These are phyloP conservation scores for Suillus lakei DNA, from an alignment of 768 basidiomycete species.

Conservation along the genomic window DNA sequence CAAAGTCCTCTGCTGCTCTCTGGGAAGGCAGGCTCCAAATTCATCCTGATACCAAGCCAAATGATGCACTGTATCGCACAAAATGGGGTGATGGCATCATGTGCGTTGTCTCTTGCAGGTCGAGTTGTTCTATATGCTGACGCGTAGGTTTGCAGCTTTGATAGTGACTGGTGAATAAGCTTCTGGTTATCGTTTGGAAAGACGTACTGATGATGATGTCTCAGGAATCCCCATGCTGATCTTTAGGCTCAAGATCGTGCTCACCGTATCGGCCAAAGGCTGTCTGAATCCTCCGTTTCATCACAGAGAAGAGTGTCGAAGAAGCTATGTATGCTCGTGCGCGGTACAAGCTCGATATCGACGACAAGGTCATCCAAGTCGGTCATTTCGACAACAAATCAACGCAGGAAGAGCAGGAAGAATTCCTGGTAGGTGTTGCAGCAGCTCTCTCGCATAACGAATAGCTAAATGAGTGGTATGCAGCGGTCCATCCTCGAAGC, in stretches of 20 bases:
- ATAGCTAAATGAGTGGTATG: too few relatives aligned
- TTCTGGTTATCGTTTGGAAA: too few relatives aligned
- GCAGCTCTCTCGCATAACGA: too few relatives aligned
- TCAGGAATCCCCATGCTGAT: too few relatives aligned
- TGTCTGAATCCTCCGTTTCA: slow-evolving; percentile 94
- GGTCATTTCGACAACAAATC: slow-evolving; percentile 99
- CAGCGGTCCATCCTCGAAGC: too few relatives aligned
- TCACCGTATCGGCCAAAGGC: slow-evolving; percentile 99
- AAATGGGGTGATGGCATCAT: slow-evolving; percentile 35
- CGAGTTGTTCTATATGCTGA: too few relatives aligned
- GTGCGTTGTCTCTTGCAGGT: too few relatives aligned
- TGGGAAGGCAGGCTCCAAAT: slow-evolving; percentile 87
- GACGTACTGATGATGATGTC: too few relatives aligned
- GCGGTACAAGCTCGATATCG: slow-evolving; percentile 94
- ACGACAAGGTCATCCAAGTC: slow-evolving; percentile 98
- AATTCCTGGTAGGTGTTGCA: too few relatives aligned
- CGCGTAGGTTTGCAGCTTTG: too few relatives aligned
- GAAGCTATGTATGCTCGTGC: slow-evolving; percentile 97
- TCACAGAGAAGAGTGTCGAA: slow-evolving; percentile 97
- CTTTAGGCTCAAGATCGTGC: slow-evolving; percentile 96
- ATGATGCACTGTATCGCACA: slow-evolving; percentile 54
- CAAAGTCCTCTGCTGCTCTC: slow-evolving; percentile 78
- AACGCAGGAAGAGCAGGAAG: too few relatives aligned
- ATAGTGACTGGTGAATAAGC: too few relatives aligned
- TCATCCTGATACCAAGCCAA: slow-evolving; percentile 79